Conservation (phyloP, 805 yeast genomes). For the Saturnispora diversa region DNA sequence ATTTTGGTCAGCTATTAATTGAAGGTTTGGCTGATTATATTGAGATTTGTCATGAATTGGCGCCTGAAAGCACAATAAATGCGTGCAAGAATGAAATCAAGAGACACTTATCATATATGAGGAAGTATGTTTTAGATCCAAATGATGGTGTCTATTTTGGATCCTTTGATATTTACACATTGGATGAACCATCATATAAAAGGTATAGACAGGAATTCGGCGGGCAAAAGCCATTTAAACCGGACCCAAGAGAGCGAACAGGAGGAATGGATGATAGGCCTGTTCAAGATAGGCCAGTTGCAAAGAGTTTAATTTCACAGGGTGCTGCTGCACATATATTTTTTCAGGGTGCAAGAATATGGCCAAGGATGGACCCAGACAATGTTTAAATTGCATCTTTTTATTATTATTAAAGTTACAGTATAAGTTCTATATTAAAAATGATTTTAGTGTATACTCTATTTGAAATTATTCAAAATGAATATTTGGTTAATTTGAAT, state of each 20-base stretch:
- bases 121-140: slow-evolving; percentile 49
- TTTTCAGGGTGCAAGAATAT: slow-evolving; percentile 57
- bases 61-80: slow-evolving; percentile 29
- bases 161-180: slow-evolving; percentile 48
- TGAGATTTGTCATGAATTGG: slow-evolving; percentile 28
- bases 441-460: neutral
- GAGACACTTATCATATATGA: slow-evolving; percentile 50
- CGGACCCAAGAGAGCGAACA: slow-evolving; percentile 45
- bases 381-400: neutral
- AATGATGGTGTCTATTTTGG: slow-evolving; percentile 53
- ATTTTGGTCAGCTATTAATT: slow-evolving; percentile 53
- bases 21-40: slow-evolving; percentile 65
- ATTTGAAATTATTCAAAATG: slow-evolving; percentile 22
- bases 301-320: slow-evolving; percentile 44
- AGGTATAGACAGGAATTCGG: slow-evolving; percentile 48
- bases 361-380: slow-evolving; percentile 31
- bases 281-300: slow-evolving; percentile 29
- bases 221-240: slow-evolving; percentile 41
- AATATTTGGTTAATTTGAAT: slow-evolving; percentile 51
- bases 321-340: slow-evolving; percentile 65
- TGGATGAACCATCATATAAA: slow-evolving; percentile 43
- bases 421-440: neutral
- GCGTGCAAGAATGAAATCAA: slow-evolving; percentile 34
- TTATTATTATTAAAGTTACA: neutral
- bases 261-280: slow-evolving; percentile 30